A percentile compares a stretch with the other conserved stretches of the same genome.
Conservation (phyloP, 371 early-diverging fungal species). For the Zychaea mexicana region DNA sequence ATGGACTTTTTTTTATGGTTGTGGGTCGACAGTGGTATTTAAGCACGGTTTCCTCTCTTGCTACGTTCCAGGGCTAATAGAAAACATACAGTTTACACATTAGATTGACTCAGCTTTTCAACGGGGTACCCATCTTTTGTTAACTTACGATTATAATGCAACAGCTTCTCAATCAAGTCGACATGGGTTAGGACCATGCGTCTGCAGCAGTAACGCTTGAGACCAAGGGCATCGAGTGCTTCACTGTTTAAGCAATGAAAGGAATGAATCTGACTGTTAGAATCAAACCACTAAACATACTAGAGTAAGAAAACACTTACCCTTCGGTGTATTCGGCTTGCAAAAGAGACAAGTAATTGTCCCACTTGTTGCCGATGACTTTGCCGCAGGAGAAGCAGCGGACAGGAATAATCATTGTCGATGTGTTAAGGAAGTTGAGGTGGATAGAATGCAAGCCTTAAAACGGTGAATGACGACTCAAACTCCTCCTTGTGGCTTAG, state of each 20-base stretch:
- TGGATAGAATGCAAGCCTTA: not conserved
- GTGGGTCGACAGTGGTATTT: not conserved
- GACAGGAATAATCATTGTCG: conserved; percentile 92
- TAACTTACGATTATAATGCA: conserved; percentile 90
- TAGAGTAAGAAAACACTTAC: conserved; percentile 39
- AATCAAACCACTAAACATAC: no score
- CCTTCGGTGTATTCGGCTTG: conserved; percentile 79
- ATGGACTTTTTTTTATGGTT: not conserved
- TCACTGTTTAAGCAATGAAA: conserved; percentile 55
- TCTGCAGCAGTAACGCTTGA: conserved; percentile 99
- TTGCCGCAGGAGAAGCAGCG: conserved; percentile 98
- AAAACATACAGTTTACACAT: not conserved
- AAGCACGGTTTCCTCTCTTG: conserved; percentile 4
- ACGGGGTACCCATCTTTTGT: not conserved
- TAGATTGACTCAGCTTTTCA: not conserved
- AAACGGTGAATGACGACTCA: not conserved
- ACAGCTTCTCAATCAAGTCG: conserved; percentile 98
- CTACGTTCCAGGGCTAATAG: not conserved
- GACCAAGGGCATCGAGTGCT: conserved; percentile 91
- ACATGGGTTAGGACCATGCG: conserved; percentile 99
- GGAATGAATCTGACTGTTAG: not conserved
- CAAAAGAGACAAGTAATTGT: conserved; percentile 85
- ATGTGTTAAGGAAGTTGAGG: not conserved
- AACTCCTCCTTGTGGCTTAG: not conserved
- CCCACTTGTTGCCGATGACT: conserved; percentile 98